Conservation (phyloP, 2,329 filamentous ascomycete species). For the Ophiosphaerella herpotricha region DNA sequence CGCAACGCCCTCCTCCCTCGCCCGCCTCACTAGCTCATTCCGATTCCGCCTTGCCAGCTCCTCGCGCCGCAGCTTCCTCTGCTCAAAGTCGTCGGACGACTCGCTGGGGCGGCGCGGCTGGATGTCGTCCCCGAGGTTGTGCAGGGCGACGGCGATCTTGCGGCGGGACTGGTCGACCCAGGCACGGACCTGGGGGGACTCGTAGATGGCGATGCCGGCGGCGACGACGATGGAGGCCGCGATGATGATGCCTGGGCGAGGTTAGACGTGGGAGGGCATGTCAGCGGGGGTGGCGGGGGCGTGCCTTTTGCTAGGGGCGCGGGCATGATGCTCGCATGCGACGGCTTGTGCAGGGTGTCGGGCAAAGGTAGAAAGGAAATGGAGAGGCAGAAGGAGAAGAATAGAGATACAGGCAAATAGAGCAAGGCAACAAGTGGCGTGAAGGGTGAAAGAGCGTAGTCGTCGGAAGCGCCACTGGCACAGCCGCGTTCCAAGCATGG, state of each 20-base stretch:
- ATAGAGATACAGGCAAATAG: no score
- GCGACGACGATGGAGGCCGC: constrained; percentile 65
- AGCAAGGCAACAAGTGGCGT: background rate
- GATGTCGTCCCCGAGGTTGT: constrained; percentile 64
- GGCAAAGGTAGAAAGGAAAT: background rate
- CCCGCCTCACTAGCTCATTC: constrained; percentile 42
- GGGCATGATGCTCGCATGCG: constrained; percentile 33
- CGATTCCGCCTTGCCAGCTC: constrained; percentile 41
- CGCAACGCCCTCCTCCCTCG: constrained; percentile 47
- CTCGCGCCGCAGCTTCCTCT: constrained; percentile 33
- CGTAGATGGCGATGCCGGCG: constrained; percentile 66
- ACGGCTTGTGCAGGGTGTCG: background rate
- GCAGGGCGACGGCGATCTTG: constrained; percentile 63
- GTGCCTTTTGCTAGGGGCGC: constrained; percentile 49
- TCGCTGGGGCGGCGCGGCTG: constrained; percentile 48
- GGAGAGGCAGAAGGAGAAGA: constrained; percentile 12
- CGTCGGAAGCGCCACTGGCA: constrained; percentile 18
- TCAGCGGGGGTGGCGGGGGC: background rate
- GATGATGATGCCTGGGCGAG: constrained; percentile 62
- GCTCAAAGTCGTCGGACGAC: constrained; percentile 39
- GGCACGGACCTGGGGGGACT: constrained; percentile 65
- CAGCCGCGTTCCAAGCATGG: constrained; percentile 6
- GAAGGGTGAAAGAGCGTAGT: constrained; percentile 8
- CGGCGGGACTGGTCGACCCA: constrained; percentile 66
- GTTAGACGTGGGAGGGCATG: constrained; percentile 22